phyloP scores from a whole-genome alignment of 2,329 filamentous ascomycete species.

The Zarea fungicola region DNA sequence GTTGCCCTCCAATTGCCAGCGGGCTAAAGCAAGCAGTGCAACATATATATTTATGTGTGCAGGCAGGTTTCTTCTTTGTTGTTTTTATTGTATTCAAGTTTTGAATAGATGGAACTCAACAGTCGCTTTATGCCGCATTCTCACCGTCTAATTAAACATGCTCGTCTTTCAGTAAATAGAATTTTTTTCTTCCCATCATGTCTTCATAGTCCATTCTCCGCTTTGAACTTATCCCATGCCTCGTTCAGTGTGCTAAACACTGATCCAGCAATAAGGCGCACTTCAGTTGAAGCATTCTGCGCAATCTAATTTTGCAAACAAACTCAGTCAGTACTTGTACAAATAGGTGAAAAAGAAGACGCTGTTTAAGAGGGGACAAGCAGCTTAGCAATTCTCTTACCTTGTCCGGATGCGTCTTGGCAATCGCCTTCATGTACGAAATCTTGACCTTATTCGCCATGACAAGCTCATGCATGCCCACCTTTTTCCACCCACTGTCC shows the following conservation, averaged over 20 bases:
- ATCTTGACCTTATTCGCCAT: constrained; percentile 95
- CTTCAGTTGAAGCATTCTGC: constrained; percentile 59
- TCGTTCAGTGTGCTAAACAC: constrained; percentile 67
- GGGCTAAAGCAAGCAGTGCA: too few relatives aligned
- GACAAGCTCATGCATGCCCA: constrained; percentile 88
- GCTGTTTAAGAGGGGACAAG: too few relatives aligned
- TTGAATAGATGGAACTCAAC: too few relatives aligned
- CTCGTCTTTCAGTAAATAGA: background rate
- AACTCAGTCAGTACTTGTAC: too few relatives aligned
- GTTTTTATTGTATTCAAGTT: too few relatives aligned
- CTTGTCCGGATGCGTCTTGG: constrained; percentile 98
- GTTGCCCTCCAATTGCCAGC: too few relatives aligned
- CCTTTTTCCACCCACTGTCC: constrained; percentile 91
- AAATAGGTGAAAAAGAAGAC: too few relatives aligned
- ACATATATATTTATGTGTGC: too few relatives aligned
- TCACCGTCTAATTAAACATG: constrained; percentile 5
- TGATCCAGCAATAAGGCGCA: constrained; percentile 58
- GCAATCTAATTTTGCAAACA: too few relatives aligned
- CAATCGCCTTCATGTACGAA: constrained; percentile 98
- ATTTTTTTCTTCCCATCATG: constrained; percentile 8
- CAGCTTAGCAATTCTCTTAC: too few relatives aligned
- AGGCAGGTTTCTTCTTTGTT: too few relatives aligned
- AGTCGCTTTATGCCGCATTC: too few relatives aligned
- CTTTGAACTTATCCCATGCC: constrained; percentile 69
- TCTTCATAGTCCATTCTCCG: constrained; percentile 60